These are phyloP conservation scores for Amaranthus hypochondriacus DNA, from an alignment of 148 eudicot species.

Conservation along the genomic window DNA sequence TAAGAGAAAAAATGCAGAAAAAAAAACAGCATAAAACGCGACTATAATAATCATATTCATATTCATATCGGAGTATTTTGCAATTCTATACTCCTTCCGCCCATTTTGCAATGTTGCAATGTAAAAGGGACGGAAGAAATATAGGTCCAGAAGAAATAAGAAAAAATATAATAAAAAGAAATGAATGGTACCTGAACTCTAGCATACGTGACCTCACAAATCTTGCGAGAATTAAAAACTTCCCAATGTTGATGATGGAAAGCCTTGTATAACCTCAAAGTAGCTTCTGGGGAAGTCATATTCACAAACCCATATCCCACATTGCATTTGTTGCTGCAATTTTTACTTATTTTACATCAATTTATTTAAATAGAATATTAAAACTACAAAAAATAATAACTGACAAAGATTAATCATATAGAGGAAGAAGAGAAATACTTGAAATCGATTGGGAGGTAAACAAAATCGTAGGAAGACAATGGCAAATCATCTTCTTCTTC, in stretches of 20 bases:
- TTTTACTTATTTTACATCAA: not conserved
- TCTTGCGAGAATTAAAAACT: slow-evolving; percentile 91
- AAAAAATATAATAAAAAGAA: too few species aligned
- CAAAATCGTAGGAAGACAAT: slow-evolving; percentile 84
- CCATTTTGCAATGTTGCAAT: too few species aligned
- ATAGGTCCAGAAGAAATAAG: too few species aligned
- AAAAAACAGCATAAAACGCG: too few species aligned
- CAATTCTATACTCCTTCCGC: too few species aligned
- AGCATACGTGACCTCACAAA: slow-evolving; percentile 90
- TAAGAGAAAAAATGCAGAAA: too few species aligned
- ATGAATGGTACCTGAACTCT: slow-evolving; percentile 47
- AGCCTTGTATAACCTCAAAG: slow-evolving; percentile 77
- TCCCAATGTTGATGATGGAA: slow-evolving; percentile 90
- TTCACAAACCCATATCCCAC: slow-evolving; percentile 98
- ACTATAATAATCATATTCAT: too few species aligned
- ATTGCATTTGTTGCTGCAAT: slow-evolving; percentile 79
- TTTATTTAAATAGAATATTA: not conserved
- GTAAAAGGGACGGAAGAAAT: too few species aligned
- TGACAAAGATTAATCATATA: too few species aligned
- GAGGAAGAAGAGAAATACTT: slow-evolving; percentile 30
- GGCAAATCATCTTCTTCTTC: slow-evolving; percentile 33
- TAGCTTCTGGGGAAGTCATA: slow-evolving; percentile 90
- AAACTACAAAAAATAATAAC: not conserved
- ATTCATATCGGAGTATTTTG: too few species aligned
- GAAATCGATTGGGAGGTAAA: slow-evolving; percentile 96